phyloP scores from a whole-genome alignment of 2,329 filamentous ascomycete genomes.

The Diaporthe caulivora region DNA sequence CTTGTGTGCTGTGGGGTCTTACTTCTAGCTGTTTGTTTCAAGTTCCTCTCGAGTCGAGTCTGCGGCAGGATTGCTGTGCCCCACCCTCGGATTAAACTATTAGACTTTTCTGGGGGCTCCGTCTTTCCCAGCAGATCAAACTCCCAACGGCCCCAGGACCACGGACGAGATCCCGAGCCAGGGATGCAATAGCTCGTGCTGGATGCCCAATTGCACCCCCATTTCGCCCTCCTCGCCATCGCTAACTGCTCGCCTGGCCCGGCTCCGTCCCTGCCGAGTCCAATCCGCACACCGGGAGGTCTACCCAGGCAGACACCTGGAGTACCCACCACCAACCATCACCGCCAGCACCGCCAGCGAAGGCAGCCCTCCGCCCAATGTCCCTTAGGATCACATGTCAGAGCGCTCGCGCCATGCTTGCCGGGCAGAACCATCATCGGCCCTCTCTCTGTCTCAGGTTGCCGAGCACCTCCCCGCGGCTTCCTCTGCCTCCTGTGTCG shows the following conservation, averaged over 20 bases:
- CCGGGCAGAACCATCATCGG: slow-evolving; percentile 16
- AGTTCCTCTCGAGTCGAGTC: slow-evolving; percentile 26
- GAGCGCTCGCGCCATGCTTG: slow-evolving; percentile 18
- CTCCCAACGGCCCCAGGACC: slow-evolving; percentile 17
- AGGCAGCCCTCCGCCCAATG: slow-evolving; percentile 1
- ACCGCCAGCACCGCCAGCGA: not conserved
- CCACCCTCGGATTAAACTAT: slow-evolving; percentile 30
- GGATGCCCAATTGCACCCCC: slow-evolving; percentile 21
- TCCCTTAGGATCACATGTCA: slow-evolving; percentile 36
- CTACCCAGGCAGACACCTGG: slow-evolving; percentile 15
- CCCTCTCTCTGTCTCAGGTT: slow-evolving; percentile 15
- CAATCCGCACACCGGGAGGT: slow-evolving; percentile 5
- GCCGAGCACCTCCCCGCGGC: not conserved
- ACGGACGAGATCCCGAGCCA: slow-evolving; percentile 9
- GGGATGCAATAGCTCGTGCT: slow-evolving; percentile 34
- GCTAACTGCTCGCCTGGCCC: not conserved
- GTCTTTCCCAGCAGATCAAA: slow-evolving; percentile 29
- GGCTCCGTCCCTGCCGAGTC: slow-evolving; percentile 18
- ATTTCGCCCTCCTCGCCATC: slow-evolving; percentile 2
- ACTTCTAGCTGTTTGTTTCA: slow-evolving; percentile 22
- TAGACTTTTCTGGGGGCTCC: slow-evolving; percentile 26
- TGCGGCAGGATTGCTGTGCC: not conserved
- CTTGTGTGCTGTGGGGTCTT: slow-evolving; percentile 4
- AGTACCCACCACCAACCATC: not conserved
- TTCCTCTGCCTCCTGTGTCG: not conserved